Evolutionary conservation across 306 rosid genomes (phyloP).

Genomic region (Sesbania bispinosa): DNA sequence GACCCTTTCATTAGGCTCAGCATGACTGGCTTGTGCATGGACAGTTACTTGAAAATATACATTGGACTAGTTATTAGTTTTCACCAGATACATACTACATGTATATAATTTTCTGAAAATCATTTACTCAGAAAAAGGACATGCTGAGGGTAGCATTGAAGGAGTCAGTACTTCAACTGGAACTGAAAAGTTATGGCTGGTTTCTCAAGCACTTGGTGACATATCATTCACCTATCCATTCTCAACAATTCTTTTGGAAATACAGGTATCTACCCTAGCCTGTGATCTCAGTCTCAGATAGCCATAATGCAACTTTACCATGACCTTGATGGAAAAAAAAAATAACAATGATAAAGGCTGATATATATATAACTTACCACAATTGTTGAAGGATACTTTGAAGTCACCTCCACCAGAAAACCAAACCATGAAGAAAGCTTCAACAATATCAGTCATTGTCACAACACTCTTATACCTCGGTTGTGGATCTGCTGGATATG

Average conservation of each 20-base stretch:
- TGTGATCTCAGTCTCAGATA: neutral
- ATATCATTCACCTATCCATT: slow-evolving; percentile 84
- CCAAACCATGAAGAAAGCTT: slow-evolving; percentile 62
- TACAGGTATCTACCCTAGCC: slow-evolving; percentile 59
- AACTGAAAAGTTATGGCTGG: slow-evolving; percentile 56
- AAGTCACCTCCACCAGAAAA: slow-evolving; percentile 83
- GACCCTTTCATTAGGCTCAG: neutral
- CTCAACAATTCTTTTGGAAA: slow-evolving; percentile 71
- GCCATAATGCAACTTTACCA: neutral
- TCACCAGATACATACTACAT: neutral
- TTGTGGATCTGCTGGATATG: slow-evolving; percentile 70
- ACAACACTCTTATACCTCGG: slow-evolving; percentile 57
- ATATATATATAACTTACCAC: neutral
- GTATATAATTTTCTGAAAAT: slow-evolving; percentile 3
- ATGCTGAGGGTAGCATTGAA: slow-evolving; percentile 48
- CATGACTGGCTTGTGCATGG: slow-evolving; percentile 13
- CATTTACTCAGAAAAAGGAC: slow-evolving; percentile 58
- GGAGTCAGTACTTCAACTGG: slow-evolving; percentile 47
- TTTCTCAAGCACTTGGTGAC: slow-evolving; percentile 82
- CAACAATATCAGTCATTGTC: slow-evolving; percentile 34
- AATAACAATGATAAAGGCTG: neutral
- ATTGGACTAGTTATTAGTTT: neutral
- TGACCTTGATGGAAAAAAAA: neutral
- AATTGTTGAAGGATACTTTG: slow-evolving; percentile 72
- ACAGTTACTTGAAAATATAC: slow-evolving; percentile 3